These are phyloP conservation scores for Aspergillus sp. DNA, from an alignment of 2,329 filamentous ascomycete species.

Conservation along the genomic window DNA sequence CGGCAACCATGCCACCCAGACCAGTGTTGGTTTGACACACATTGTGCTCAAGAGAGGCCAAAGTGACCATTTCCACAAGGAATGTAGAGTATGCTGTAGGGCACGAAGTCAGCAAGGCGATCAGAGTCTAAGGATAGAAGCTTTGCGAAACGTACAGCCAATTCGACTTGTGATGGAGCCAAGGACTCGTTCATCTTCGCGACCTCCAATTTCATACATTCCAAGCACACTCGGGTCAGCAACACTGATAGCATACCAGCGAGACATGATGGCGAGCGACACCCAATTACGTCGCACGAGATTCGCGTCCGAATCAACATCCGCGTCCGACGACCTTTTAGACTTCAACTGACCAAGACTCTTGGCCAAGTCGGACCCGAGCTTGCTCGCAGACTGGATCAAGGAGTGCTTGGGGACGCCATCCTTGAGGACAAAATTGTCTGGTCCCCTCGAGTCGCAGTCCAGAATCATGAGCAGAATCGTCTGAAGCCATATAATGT, in stretches of 20 bases:
- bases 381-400: slow-evolving; percentile 39
- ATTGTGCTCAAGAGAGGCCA: slow-evolving; percentile 34
- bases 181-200: slow-evolving; percentile 38
- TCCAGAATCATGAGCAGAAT: slow-evolving; percentile 44
- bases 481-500: slow-evolving; percentile 43
- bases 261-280: slow-evolving; percentile 37
- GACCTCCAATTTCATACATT: slow-evolving; percentile 37
- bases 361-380: slow-evolving; percentile 41
- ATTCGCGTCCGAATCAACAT: slow-evolving; percentile 41
- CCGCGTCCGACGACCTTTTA: slow-evolving; percentile 33
- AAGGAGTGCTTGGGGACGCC: slow-evolving; percentile 40
- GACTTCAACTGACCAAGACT: slow-evolving; percentile 37
- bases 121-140: neutral
- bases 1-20: slow-evolving; percentile 35
- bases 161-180: slow-evolving; percentile 36
- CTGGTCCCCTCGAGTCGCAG: slow-evolving; percentile 41
- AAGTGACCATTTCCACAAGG: slow-evolving; percentile 34
- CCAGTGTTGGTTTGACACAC: slow-evolving; percentile 37
- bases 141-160: slow-evolving; percentile 32
- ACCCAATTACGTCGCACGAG: slow-evolving; percentile 42
- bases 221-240: slow-evolving; percentile 39
- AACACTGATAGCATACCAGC: slow-evolving; percentile 44
- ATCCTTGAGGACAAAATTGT: slow-evolving; percentile 42
- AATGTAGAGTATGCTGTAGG: slow-evolving; percentile 36
- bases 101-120: slow-evolving; percentile 6